phyloP scores from a whole-genome alignment of 2,329 filamentous ascomycete genomes.

The Microdochium trichocladiopsis region DNA sequence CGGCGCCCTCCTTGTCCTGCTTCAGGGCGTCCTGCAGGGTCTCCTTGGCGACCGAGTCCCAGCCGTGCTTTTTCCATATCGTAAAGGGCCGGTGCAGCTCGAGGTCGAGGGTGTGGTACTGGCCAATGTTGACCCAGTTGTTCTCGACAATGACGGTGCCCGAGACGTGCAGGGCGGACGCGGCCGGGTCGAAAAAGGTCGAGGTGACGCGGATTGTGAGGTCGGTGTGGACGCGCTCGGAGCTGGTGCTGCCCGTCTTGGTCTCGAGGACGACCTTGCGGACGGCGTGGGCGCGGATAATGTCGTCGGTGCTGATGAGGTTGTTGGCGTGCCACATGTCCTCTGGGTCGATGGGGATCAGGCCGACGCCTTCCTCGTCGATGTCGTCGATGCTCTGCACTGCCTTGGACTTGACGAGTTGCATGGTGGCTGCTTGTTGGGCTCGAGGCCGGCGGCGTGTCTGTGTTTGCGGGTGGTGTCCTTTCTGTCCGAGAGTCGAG shows the following conservation, averaged over 20 bases:
- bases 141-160: conserved; percentile 48
- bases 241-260: conserved; percentile 35
- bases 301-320: conserved; percentile 45
- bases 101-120: conserved; percentile 64
- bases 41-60: conserved; percentile 83
- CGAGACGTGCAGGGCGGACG: conserved; percentile 48
- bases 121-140: conserved; percentile 42
- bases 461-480: too few relatives aligned
- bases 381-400: conserved; percentile 27
- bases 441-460: background rate
- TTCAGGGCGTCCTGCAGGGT: conserved; percentile 74
- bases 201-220: conserved; percentile 50
- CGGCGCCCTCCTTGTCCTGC: conserved; percentile 70
- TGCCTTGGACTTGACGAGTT: conserved; percentile 28
- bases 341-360: conserved; percentile 33
- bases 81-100: conserved; percentile 85
- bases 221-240: conserved; percentile 48
- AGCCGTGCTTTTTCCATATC: conserved; percentile 75
- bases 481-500: too few relatives aligned
- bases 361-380: conserved; percentile 28
- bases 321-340: conserved; percentile 56
- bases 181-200: conserved; percentile 50
- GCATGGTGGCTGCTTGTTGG: conserved; percentile 19
- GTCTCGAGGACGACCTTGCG: conserved; percentile 45
- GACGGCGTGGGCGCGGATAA: conserved; percentile 46